Base-by-base conservation (phyloP, 352 stramenopile species). In the Phytophthora boehmeriae region DNA sequence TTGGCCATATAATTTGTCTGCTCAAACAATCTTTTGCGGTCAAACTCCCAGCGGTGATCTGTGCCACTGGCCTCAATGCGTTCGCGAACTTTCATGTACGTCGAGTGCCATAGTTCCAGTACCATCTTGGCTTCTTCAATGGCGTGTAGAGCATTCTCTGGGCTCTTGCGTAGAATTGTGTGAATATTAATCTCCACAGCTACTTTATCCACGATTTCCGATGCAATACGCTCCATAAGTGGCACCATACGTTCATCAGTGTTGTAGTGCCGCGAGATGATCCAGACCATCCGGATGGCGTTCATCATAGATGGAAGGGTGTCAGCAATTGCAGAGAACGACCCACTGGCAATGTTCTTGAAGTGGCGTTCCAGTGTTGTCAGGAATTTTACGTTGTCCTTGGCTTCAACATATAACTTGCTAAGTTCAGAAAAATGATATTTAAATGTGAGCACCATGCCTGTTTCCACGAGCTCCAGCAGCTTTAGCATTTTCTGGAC, bases 241-340 rank as follows among this genome's bases (percentile, higher is more conserved):
- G 93, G 93, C 36, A 98, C 88, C 92, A 99, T 98, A 4, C 95
- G 82, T 57, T 98, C 92, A 50, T 99, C 96, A n/a, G 92, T 98
- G 63, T 99, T 99, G 78, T 98, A 99, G 60, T 99, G 95, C 0
- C 96, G 74, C 20, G 95, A 98, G 46, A 99, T 98, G 63, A 98
- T 98, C 96, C 96, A 99, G 10, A 99, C 93, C 95, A 98, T 98
- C 2, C 91, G 88, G 41, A 99, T 97, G 1, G 92, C 92, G 56
- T 98, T 98, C 88, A 99, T 97, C 95, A 99, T 98, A 2, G 90
- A 97, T 19, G 88, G 92, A 6, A 99, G 61, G 25, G 92, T 98
- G 49, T 98, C 95, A 0, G 93, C 82, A 43, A 98, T 98, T 0
- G 90, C 84, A 9, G 76, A 77, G 59, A 98, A 98, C 2, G 88